Evolutionary conservation across 2,329 filamentous ascomycete species (phyloP).

Genomic region (Claviceps arundinis): DNA sequence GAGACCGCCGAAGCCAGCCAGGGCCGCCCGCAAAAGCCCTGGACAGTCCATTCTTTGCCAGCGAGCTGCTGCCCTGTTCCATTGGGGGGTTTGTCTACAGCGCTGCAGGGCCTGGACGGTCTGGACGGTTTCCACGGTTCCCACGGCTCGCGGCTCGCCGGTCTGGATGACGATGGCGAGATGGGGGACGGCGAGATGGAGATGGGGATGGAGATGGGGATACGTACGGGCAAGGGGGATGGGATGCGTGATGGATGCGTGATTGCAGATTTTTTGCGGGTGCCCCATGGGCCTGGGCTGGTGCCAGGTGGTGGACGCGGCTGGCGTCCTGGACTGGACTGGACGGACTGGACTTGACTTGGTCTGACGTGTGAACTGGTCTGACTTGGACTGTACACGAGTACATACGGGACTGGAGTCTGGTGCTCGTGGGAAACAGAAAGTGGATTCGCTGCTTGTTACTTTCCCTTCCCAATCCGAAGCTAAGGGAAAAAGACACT

Average conservation of each 20-base stretch:
- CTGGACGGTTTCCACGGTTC: not conserved
- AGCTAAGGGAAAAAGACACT: slow-evolving; percentile 5
- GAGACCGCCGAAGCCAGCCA: not conserved
- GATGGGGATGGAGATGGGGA: not conserved
- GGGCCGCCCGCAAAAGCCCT: not conserved
- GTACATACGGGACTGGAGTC: too few species aligned
- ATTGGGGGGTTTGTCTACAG: not conserved
- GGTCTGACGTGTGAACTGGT: too few species aligned
- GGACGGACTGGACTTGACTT: too few species aligned
- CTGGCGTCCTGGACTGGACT: not conserved
- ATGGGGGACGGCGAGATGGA: not conserved
- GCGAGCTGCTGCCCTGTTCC: too few species aligned
- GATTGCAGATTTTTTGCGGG: not conserved
- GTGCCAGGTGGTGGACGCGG: not conserved
- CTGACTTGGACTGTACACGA: too few species aligned
- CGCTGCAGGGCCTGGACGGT: not conserved
- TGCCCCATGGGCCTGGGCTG: not conserved
- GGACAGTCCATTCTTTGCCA: not conserved
- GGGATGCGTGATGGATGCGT: not conserved
- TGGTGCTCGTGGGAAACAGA: not conserved
- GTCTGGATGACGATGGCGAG: not conserved
- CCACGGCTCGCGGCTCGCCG: not conserved
- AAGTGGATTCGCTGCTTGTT: slow-evolving; percentile 8
- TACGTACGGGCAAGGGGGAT: not conserved
- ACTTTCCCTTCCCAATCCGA: slow-evolving; percentile 1